These are phyloP conservation scores for Scutellaria barbata DNA, from an alignment of 257 asterid species.

Conservation along the genomic window DNA sequence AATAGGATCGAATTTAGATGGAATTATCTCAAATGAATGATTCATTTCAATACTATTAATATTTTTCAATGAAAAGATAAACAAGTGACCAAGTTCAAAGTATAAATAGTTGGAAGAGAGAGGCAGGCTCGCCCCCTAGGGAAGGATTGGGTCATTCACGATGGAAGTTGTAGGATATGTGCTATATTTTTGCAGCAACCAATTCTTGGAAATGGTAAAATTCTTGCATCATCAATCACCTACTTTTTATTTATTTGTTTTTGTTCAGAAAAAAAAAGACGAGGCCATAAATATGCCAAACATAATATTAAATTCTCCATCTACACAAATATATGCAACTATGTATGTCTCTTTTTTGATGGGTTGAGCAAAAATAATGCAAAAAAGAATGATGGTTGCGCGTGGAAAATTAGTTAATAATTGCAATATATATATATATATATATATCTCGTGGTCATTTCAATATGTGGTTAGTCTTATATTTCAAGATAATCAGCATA, in stretches of 20 bases:
- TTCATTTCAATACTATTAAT: no score
- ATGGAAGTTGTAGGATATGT: constrained; percentile 7
- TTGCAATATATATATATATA: no score
- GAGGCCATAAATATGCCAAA: no score
- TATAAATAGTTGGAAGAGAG: background rate
- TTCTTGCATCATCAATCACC: constrained; percentile 28
- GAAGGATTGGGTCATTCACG: constrained; percentile 24
- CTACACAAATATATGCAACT: no score
- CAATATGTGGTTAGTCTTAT: no score
- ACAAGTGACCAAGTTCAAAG: constrained; percentile 30
- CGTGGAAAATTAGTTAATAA: no score
- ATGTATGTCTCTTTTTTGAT: no score
- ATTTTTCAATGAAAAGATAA: background rate
- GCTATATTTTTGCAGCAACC: constrained; percentile 12
- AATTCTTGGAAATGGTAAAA: constrained; percentile 28
- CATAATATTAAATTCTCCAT: background rate
- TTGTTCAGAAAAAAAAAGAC: background rate
- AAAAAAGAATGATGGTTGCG: no score
- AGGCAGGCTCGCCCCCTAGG: background rate
- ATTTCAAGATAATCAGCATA: no score
- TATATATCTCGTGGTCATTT: no score
- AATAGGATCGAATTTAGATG: background rate
- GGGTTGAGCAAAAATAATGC: no score
- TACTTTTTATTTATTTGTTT: background rate
- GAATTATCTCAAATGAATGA: no score